Evolutionary conservation across 306 rosid species (phyloP).

Genomic region (Vigna radiata): DNA sequence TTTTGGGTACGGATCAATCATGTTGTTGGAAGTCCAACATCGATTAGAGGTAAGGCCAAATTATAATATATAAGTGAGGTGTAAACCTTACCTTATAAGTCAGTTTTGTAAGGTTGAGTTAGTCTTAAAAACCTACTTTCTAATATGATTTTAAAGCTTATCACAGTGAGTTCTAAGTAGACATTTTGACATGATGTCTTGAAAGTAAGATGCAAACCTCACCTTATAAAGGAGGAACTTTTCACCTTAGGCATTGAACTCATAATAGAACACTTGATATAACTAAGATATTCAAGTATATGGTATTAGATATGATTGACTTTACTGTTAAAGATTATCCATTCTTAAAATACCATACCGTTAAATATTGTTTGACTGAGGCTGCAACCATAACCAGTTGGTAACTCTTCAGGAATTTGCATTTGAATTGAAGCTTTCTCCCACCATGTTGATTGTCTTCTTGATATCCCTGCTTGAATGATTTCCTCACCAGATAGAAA

Average conservation of each 20-base stretch:
- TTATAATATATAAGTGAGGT: no score
- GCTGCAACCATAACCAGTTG: constrained; percentile 73
- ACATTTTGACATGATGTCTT: no score
- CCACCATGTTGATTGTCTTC: constrained; percentile 60
- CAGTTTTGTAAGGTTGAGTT: no score
- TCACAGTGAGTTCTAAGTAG: no score
- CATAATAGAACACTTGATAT: background rate
- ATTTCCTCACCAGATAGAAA: constrained; percentile 54
- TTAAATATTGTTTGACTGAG: constrained; percentile 86
- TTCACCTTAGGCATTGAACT: background rate
- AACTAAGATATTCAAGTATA: background rate
- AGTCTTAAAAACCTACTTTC: no score
- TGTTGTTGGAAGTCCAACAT: no score
- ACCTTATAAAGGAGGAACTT: background rate
- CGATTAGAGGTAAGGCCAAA: no score
- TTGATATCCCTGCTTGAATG: constrained; percentile 41
- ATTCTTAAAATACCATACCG: constrained; percentile 49
- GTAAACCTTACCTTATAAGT: no score
- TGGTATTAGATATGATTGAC: background rate
- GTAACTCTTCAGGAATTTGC: constrained; percentile 66
- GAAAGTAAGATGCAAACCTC: no score
- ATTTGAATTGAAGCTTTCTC: constrained; percentile 56
- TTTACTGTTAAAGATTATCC: background rate
- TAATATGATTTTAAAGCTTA: no score
- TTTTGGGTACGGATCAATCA: background rate